These are phyloP conservation scores for Phytophthora megakarya DNA, from an alignment of 352 stramenopile genomes.

Conservation along the genomic window DNA sequence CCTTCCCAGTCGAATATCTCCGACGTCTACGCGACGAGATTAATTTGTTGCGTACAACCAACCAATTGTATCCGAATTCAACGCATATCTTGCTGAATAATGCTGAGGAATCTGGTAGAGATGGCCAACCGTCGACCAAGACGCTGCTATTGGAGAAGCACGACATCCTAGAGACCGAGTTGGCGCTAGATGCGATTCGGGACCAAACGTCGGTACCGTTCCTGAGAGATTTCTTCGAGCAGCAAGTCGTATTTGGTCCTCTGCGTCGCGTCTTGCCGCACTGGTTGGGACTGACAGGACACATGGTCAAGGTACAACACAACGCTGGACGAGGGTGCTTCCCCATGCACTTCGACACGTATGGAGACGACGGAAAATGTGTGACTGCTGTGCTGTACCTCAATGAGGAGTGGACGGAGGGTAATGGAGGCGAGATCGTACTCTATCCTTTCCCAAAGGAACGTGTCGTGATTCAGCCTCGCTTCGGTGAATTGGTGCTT, in stretches of 20 bases:
- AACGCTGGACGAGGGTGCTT: constrained; percentile 84
- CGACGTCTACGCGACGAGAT: constrained; percentile 62
- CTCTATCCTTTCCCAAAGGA: constrained; percentile 80
- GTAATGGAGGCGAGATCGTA: constrained; percentile 80
- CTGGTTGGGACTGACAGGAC: constrained; percentile 50
- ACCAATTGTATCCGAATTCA: constrained; percentile 76
- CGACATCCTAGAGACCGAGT: constrained; percentile 82
- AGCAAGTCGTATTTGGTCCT: constrained; percentile 54
- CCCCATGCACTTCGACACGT: constrained; percentile 87
- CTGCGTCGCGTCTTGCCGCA: constrained; percentile 38
- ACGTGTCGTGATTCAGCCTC: constrained; percentile 52
- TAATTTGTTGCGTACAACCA: constrained; percentile 33
- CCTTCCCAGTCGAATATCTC: constrained; percentile 55
- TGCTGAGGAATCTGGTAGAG: neutral
- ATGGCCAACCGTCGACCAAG: constrained; percentile 10
- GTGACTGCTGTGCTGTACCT: constrained; percentile 86
- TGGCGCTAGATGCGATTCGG: constrained; percentile 48
- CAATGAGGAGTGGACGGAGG: constrained; percentile 74
- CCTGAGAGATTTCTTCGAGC: constrained; percentile 65
- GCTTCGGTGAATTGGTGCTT: constrained; percentile 72
- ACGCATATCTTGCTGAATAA: constrained; percentile 72
- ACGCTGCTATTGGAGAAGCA: constrained; percentile 78
- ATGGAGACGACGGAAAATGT: constrained; percentile 82
- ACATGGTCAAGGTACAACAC: constrained; percentile 85
- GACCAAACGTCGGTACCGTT: constrained; percentile 42